Evolutionary conservation across 2,329 filamentous ascomycete genomes (phyloP).

Genomic region (Paraphaeosphaeria sporulosa): DNA sequence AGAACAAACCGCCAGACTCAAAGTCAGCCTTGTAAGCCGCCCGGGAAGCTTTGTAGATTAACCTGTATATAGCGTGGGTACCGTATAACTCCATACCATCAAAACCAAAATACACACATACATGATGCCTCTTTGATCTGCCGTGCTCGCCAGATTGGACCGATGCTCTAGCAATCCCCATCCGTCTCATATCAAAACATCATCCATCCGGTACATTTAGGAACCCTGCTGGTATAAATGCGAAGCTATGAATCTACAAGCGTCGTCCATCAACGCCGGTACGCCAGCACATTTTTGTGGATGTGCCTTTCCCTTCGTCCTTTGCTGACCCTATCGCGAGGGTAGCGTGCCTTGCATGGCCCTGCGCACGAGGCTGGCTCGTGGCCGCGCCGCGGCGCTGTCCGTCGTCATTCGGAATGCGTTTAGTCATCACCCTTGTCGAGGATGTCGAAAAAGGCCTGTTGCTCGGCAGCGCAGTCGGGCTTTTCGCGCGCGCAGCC

Average conservation of each 20-base stretch:
- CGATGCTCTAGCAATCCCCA: neutral
- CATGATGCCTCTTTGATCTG: too few species aligned
- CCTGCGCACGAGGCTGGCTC: constrained; percentile 5
- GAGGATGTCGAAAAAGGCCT: constrained; percentile 54
- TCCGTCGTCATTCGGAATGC: constrained; percentile 1
- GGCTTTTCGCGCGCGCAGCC: constrained; percentile 69
- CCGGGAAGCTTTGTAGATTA: constrained; percentile 6
- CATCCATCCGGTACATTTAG: neutral
- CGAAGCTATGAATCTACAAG: neutral
- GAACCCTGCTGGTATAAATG: constrained; percentile 3
- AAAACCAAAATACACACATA: constrained; percentile 2
- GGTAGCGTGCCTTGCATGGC: constrained; percentile 5
- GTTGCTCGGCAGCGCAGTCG: constrained; percentile 77
- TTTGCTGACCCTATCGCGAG: neutral
- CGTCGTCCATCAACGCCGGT: constrained; percentile 10
- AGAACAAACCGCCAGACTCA: neutral
- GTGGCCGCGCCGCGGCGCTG: neutral
- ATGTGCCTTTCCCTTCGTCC: neutral
- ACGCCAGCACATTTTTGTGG: neutral
- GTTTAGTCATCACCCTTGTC: constrained; percentile 27
- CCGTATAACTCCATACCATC: constrained; percentile 11
- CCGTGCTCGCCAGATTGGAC: too few species aligned
- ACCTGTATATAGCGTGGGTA: constrained; percentile 12
- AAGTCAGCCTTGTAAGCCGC: too few species aligned
- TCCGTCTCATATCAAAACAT: constrained; percentile 4